Base-by-base conservation (phyloP, 2,329 filamentous ascomycete genomes). In the Leptographium radiaticola region DNA sequence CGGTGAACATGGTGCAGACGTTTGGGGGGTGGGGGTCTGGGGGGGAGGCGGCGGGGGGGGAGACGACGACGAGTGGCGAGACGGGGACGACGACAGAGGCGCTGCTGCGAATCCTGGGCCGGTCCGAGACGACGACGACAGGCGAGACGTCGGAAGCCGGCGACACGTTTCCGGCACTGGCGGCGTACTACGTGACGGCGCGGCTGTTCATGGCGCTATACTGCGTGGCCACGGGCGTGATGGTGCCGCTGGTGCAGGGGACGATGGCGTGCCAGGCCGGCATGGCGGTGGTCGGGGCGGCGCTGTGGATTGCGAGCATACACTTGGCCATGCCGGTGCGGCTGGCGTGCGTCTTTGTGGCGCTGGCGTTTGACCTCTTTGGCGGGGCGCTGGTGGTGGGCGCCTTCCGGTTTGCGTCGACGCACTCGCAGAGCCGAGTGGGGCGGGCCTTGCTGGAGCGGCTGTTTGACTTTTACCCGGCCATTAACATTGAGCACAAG, bases 401-500 rank as follows among this genome's bases (percentile, higher is more conserved):
- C 8, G 51, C 72, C n/a, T 68, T 70, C 50, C 62, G 67, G 31
- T 69, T 40, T n/a, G 51, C 55, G 25, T 30, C 18, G 9, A 18
- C 46, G 13, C 53, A 64, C 38, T 33, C 46, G 60, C 56, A 58
- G 54, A 10, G 61, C 55, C n/a, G 54, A 30, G n/a, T 39, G 62
- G 12, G 62, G 58, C 43, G 39, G 31, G 43, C 59, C n/a, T 51
- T 59, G 6, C 49, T 74, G 15, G 61, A 62, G 11, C 61, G 64
- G 6, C 63, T 69, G 5, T 79, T 81, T 55, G 79, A 83, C 57
- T 83, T 82, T 63, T 76, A 73, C 52, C 81, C 79, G 2, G 79
- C 77, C 0, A 68, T 79, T 48, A 84, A 83, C 59, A 84, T 84
- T 58, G 81, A 84, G 65, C 81, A 85, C 63, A 75, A 78, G 53